Base-by-base conservation (phyloP, 225 moss, liverwort and hornwort species). In the Lunularia cruciata region DNA sequence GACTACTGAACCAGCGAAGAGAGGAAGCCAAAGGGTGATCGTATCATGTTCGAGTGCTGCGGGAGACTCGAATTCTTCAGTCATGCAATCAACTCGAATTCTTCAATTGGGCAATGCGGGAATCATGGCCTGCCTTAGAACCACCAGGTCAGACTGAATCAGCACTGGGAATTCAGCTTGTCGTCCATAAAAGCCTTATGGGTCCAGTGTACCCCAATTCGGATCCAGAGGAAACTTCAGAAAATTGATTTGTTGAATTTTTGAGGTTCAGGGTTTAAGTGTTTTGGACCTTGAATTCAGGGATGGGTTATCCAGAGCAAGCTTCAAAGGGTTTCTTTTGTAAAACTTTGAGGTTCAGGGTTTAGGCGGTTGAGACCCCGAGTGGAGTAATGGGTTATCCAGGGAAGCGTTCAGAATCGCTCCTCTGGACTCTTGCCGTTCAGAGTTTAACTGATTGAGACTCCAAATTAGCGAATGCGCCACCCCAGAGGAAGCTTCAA, bases 91-190 rank as follows among this genome's bases (percentile, higher is more conserved):
- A 6, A 80, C 45, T 15, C n/a, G 76, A 13, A 53, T 89, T 53
- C 63, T 73, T 33, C 57, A 51, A 52, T 72, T 90, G 52, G 81
- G 79, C 28, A 49, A 63, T 15, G 73, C 77, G 23, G 78, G 83
- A 42, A 70, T 79, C 30, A 85, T 94, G 27, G 87, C 89, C 26
- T 94, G 91, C 79, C 73, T 91, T 62, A 84, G 91, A 76, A 78
- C 83, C 37, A 60, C 67, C 40, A 62, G 84, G 94, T 91, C 12
- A 61, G 61, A 5, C 23, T 1, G 20, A n/a, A 4, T 3, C 31
- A 32, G 12, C 8, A 54, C 46, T 14, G 19, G 4, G 30, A 12
- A 36, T 16, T 20, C n/a, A 33, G 3, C 22, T 46, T 71, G n/a
- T 65, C 42, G 3, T 13, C 16, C 60, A 60, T 31, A 30, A 14